A percentile compares a stretch with the other conserved stretches of the same genome.
These are phyloP conservation scores for Leucosporidium scottii DNA, from an alignment of 768 basidiomycete species.

Conservation along the genomic window DNA sequence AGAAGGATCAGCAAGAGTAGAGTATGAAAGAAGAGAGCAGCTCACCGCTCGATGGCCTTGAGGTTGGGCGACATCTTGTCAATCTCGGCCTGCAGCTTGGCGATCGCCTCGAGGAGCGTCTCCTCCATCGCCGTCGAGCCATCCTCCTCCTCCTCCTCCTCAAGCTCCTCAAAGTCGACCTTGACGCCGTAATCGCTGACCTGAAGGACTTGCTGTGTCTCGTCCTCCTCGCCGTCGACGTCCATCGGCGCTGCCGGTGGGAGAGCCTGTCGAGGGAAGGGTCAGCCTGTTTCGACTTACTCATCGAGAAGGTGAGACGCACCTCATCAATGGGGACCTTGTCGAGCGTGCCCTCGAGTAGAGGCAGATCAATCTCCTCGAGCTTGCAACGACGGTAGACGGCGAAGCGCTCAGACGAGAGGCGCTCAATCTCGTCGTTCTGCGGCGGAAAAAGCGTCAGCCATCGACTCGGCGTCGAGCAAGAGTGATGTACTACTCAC, in stretches of 20 bases:
- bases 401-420: slow-evolving; percentile 72
- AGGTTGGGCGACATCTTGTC: slow-evolving; percentile 92
- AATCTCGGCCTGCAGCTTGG: slow-evolving; percentile 68
- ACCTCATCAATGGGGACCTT: slow-evolving; percentile 93
- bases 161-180: slow-evolving; percentile 68
- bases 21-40: slow-evolving; percentile 1
- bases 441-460: slow-evolving; percentile 36
- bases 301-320: not conserved
- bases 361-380: slow-evolving; percentile 80
- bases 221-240: slow-evolving; percentile 79
- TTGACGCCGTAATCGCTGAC: slow-evolving; percentile 82
- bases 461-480: not conserved
- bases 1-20: not conserved
- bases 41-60: slow-evolving; percentile 86
- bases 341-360: slow-evolving; percentile 65
- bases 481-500: slow-evolving; percentile 45
- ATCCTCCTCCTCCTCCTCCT: slow-evolving; percentile 67
- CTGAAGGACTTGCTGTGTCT: slow-evolving; percentile 61
- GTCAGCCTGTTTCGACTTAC: slow-evolving; percentile 16
- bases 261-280: slow-evolving; percentile 1
- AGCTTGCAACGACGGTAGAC: slow-evolving; percentile 87
- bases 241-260: slow-evolving; percentile 78
- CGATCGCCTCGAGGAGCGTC: slow-evolving; percentile 65
- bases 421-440: slow-evolving; percentile 87
- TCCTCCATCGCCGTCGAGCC: slow-evolving; percentile 59